Base-by-base conservation (phyloP, 2,329 filamentous ascomycete species). In the Cladosporium sp. region DNA sequence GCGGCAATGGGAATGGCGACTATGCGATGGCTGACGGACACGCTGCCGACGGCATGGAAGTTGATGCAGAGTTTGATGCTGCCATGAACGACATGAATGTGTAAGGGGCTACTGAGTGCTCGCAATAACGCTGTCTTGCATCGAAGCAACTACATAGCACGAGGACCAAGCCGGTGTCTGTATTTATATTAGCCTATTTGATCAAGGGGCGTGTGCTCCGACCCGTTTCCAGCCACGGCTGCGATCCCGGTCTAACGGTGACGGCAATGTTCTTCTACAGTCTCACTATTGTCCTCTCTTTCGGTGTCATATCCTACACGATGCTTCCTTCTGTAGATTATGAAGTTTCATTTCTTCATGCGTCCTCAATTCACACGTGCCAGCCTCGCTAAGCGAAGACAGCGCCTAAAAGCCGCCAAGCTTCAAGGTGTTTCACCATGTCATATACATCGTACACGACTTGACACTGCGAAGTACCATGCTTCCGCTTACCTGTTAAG, bases 1-100 rank as follows among this genome's bases (percentile, higher is more conserved):
- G 54, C 39, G 60, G 68, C 67, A 60, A 75, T 70, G 62, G 76
- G 4, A 84, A 85, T 53, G 59, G 60, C 25, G 71, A 45, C 42
- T 15, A 45, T 28, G 42, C 42, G 22, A 45, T 45, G 42, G 42
- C 42, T 57, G 68, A 70, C 13, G 70, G 65, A 15, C 59, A 69
- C 44, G 64, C 53, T 13, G 66, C 62, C 1, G 68, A 70, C 24
- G 68, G 48, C 61, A 66, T 71, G 52, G 70, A 65, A n/a, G 68
- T 68, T n/a, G 68, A 70, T 40, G 70, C 66, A 48, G 70, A 65
- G n/a, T 67, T 68, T n/a, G 68, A 70, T 40, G 70, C 66, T 49
- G 68, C 68, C 8, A 69, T 74, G 68, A 68, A 72, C 64, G 69
- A 73, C 52, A 50, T 73, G 42, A 68, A 72, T 37, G 55, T 81